phyloP scores from a whole-genome alignment of 1,284 basidiomycete species.

The Ustilago lituana region DNA sequence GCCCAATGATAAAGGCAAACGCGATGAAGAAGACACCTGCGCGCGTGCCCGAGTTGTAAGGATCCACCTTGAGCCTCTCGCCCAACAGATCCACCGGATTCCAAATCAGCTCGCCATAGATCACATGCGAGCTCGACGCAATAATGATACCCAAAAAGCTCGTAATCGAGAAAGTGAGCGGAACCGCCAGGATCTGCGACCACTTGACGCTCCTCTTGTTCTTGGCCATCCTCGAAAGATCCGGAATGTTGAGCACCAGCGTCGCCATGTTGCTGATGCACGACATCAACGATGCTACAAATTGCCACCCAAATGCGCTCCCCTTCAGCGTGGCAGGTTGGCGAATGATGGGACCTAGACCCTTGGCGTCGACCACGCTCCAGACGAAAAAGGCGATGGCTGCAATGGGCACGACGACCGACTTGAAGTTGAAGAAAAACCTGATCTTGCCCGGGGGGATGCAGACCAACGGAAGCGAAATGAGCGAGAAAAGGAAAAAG shows the following conservation, averaged over 20 bases:
- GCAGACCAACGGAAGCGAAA: slow-evolving; percentile 81
- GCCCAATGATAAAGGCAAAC: slow-evolving; percentile 77
- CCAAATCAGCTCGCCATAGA: slow-evolving; percentile 83
- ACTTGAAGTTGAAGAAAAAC: slow-evolving; percentile 83
- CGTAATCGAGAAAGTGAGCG: slow-evolving; percentile 79
- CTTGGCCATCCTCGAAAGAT: slow-evolving; percentile 55
- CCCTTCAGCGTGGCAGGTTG: slow-evolving; percentile 77
- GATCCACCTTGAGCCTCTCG: slow-evolving; percentile 75
- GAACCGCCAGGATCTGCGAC: slow-evolving; percentile 71
- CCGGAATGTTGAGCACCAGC: slow-evolving; percentile 55
- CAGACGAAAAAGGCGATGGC: slow-evolving; percentile 79
- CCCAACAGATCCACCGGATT: slow-evolving; percentile 79
- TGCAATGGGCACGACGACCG: slow-evolving; percentile 72
- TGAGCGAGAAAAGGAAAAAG: slow-evolving; percentile 87
- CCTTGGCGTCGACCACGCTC: slow-evolving; percentile 78
- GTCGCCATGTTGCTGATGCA: slow-evolving; percentile 58
- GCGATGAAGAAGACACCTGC: slow-evolving; percentile 75
- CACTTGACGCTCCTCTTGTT: slow-evolving; percentile 35
- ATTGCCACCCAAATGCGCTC: slow-evolving; percentile 79
- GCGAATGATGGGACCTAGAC: slow-evolving; percentile 80
- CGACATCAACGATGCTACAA: slow-evolving; percentile 71
- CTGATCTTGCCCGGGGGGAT: slow-evolving; percentile 83
- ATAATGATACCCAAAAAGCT: slow-evolving; percentile 86
- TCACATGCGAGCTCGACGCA: slow-evolving; percentile 75
- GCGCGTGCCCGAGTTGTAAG: slow-evolving; percentile 70